These are phyloP conservation scores for Thielaviopsis euricoi DNA, from an alignment of 2,329 filamentous ascomycete genomes.

Conservation along the genomic window DNA sequence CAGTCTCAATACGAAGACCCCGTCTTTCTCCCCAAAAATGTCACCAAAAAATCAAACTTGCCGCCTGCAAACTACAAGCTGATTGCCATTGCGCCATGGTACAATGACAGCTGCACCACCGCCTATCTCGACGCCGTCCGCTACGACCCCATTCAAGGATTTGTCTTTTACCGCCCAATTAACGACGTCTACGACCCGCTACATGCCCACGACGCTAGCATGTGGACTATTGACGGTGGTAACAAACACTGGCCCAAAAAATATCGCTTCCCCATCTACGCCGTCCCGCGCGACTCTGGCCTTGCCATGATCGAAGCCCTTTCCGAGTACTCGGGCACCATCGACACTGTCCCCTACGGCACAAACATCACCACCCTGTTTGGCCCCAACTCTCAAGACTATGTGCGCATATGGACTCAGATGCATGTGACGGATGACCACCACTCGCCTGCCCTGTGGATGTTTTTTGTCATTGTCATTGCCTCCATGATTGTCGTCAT, in stretches of 20 bases:
- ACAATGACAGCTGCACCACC: slow-evolving; percentile 53
- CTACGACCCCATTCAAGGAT: slow-evolving; percentile 40
- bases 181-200: slow-evolving; percentile 21
- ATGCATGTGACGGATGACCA: slow-evolving; percentile 30
- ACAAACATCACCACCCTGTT: slow-evolving; percentile 38
- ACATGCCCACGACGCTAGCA: slow-evolving; percentile 28
- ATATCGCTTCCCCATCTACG: slow-evolving; percentile 71
- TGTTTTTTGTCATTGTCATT: slow-evolving; percentile 56
- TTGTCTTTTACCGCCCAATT: slow-evolving; percentile 46
- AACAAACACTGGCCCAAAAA: slow-evolving; percentile 48
- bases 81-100: slow-evolving; percentile 78
- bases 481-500: slow-evolving; percentile 56
- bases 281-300: slow-evolving; percentile 53
- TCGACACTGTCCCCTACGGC: slow-evolving; percentile 44
- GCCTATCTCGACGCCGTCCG: slow-evolving; percentile 52
- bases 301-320: slow-evolving; percentile 53
- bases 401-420: slow-evolving; percentile 42
- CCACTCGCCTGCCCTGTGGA: slow-evolving; percentile 60
- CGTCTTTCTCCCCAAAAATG: slow-evolving; percentile 52
- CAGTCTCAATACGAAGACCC: slow-evolving; percentile 34
- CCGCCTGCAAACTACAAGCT: slow-evolving; percentile 52
- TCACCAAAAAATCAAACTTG: slow-evolving; percentile 55
- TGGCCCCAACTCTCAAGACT: slow-evolving; percentile 38
- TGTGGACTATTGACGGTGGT: slow-evolving; percentile 56
- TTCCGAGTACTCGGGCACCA: slow-evolving; percentile 59